Conservation (phyloP, 1,139 yeast species). For the Candida sp. region DNA sequence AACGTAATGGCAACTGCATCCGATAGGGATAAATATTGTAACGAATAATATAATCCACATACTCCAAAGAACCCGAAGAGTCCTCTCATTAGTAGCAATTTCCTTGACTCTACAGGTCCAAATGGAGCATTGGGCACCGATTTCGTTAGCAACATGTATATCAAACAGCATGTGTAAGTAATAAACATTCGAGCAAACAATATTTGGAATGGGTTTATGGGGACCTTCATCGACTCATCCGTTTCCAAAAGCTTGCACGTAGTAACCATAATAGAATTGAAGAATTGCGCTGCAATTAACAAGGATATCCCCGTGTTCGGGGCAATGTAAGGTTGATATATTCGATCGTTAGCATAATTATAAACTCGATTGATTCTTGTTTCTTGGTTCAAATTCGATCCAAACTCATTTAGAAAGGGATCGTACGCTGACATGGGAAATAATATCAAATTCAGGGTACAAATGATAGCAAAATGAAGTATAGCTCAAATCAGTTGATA, state of each 20-base stretch:
- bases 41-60: constrained; percentile 69
- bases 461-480: too few species aligned
- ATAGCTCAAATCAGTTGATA: too few species aligned
- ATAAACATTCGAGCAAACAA: constrained; percentile 73
- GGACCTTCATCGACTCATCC: constrained; percentile 50
- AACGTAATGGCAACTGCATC: constrained; percentile 78
- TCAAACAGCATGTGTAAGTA: constrained; percentile 57
- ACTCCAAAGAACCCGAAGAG: constrained; percentile 76
- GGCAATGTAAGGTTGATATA: constrained; percentile 5
- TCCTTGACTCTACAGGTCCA: constrained; percentile 63
- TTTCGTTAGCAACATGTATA: constrained; percentile 48
- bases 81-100: constrained; percentile 62
- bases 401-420: not conserved
- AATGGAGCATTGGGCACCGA: constrained; percentile 61
- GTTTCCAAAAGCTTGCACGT: constrained; percentile 71
- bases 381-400: not conserved
- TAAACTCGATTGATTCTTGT: not conserved
- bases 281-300: constrained; percentile 57
- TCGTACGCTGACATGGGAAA: not conserved
- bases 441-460: too few species aligned
- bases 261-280: constrained; percentile 74
- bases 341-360: not conserved
- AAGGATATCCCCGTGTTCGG: constrained; percentile 39
- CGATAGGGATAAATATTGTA: constrained; percentile 71
- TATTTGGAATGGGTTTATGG: constrained; percentile 76